Evolutionary conservation across 257 asterid genomes (phyloP).

Genomic region (Verbascum thapsus): DNA sequence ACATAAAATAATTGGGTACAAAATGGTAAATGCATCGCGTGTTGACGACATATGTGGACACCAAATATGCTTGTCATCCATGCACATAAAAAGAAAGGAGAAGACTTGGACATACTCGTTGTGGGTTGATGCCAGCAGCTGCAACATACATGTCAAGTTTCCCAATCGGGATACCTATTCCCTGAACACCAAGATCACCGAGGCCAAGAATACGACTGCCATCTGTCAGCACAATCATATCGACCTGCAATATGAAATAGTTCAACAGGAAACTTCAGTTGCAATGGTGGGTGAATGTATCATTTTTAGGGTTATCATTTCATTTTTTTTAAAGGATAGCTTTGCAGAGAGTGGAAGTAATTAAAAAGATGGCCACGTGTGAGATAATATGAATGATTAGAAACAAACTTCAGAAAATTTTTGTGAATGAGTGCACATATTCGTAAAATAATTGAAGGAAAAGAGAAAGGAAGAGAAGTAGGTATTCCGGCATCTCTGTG

Average conservation of each 20-base stretch:
- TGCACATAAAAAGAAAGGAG: slow-evolving; percentile 22
- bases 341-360: too few species aligned
- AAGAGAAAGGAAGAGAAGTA: too few species aligned
- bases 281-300: slow-evolving; percentile 23
- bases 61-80: slow-evolving; percentile 12
- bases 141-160: slow-evolving; percentile 99
- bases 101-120: slow-evolving; percentile 61
- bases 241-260: slow-evolving; percentile 64
- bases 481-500: too few species aligned
- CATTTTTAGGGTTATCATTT: slow-evolving; percentile 6
- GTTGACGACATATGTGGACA: slow-evolving; percentile 18
- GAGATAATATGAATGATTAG: too few species aligned
- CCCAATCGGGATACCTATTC: slow-evolving; percentile 97
- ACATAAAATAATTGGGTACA: too few species aligned
- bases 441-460: too few species aligned
- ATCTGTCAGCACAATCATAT: slow-evolving; percentile 97
- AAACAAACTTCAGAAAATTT: too few species aligned
- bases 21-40: background rate
- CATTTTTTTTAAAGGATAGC: too few species aligned
- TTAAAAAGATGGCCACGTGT: too few species aligned
- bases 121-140: slow-evolving; percentile 99
- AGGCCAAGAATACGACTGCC: slow-evolving; percentile 99
- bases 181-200: slow-evolving; percentile 99
- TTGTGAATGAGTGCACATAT: too few species aligned
- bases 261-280: slow-evolving; percentile 26